Evolutionary conservation across 1,139 yeast species (phyloP).

Genomic region (Kodamaea sp.): DNA sequence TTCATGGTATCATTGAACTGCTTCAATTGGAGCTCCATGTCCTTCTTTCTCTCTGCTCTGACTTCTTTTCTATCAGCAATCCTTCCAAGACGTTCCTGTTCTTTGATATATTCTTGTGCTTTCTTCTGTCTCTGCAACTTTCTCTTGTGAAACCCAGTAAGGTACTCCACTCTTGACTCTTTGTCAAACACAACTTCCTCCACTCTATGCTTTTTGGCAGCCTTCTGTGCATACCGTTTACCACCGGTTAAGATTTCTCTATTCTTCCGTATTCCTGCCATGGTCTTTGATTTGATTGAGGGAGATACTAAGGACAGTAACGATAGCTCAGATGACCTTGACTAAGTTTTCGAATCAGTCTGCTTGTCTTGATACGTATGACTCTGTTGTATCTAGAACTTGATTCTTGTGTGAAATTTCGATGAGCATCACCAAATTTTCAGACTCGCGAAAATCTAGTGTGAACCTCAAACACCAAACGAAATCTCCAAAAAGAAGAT

Average conservation of each 20-base stretch:
- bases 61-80: conserved; percentile 75
- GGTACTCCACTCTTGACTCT: conserved; percentile 69
- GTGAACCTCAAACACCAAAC: too few species aligned
- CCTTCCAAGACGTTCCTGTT: conserved; percentile 69
- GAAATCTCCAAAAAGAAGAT: too few species aligned
- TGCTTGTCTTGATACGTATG: too few species aligned
- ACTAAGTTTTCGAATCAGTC: too few species aligned
- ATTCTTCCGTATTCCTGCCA: conserved; percentile 43
- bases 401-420: conserved; percentile 1
- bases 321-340: too few species aligned
- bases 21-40: conserved; percentile 62
- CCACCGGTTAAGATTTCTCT: conserved; percentile 90
- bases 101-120: conserved; percentile 73
- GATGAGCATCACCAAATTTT: conserved; percentile 14
- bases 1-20: conserved; percentile 58
- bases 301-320: too few species aligned
- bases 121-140: conserved; percentile 84
- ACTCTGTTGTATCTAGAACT: too few species aligned
- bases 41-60: conserved; percentile 69
- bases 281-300: too few species aligned
- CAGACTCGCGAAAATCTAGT: too few species aligned
- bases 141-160: conserved; percentile 95
- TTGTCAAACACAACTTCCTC: conserved; percentile 83
- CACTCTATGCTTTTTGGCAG: conserved; percentile 66
- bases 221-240: conserved; percentile 67